phyloP scores from a whole-genome alignment of 768 basidiomycete genomes.

The Kwoniella bestiolae region DNA sequence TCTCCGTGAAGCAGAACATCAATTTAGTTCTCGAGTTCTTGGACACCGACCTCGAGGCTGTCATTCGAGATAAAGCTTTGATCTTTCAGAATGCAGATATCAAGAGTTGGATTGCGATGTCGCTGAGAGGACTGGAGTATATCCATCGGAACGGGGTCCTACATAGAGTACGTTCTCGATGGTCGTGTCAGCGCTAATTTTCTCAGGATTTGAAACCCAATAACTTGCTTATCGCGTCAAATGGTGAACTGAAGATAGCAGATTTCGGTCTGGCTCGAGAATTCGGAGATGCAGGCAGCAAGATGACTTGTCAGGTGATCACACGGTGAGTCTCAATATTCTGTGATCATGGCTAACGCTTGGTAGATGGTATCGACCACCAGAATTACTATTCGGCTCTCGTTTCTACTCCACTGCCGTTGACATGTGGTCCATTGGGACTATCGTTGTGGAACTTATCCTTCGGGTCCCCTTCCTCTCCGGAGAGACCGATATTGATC shows the following conservation, averaged over 20 bases:
- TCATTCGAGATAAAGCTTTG: constrained; percentile 89
- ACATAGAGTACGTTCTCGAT: constrained; percentile 73
- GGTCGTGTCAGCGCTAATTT: neutral
- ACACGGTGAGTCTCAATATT: constrained; percentile 71
- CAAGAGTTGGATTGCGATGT: constrained; percentile 99
- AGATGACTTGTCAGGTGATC: constrained; percentile 98
- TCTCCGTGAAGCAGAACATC: constrained; percentile 92
- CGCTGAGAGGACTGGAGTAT: constrained; percentile 94
- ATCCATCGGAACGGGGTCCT: constrained; percentile 93
- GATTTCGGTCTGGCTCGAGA: constrained; percentile 99
- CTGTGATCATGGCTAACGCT: neutral
- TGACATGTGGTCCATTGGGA: constrained; percentile 96
- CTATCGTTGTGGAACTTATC: constrained; percentile 98
- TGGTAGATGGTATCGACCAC: constrained; percentile 93
- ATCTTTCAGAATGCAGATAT: constrained; percentile 95
- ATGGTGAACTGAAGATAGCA: constrained; percentile 92
- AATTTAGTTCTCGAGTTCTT: constrained; percentile 97
- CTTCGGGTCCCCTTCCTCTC: constrained; percentile 92
- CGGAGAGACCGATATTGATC: constrained; percentile 95
- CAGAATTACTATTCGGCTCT: constrained; percentile 88
- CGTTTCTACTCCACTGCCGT: constrained; percentile 89
- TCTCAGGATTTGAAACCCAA: constrained; percentile 95
- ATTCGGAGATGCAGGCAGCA: constrained; percentile 89
- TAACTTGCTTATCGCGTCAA: constrained; percentile 88
- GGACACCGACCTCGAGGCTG: constrained; percentile 92